Evolutionary conservation across 495 filamentous ascomycete genomes (phyloP), one percentile per base, ranked within the genome.

Genomic region (Lepraria neglecta): DNA sequence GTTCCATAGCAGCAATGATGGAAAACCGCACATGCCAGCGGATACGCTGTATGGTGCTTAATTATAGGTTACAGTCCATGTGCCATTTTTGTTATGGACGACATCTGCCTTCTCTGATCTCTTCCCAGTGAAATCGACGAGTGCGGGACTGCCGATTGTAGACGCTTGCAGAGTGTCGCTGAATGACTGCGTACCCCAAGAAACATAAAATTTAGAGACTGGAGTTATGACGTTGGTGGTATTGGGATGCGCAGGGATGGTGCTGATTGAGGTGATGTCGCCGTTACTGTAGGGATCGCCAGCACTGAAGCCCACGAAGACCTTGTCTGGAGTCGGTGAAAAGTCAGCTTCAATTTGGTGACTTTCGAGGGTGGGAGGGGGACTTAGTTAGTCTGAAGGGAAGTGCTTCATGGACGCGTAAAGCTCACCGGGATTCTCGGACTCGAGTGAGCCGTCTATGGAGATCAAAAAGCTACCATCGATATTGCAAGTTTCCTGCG

Each of bases 11-110:
- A 19, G 17, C 1, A 6, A 14, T 46, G 6, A 6, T 6, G 17
- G 15, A 46, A 19, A 19, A 46, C 17, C 1, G 6, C 15, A 9
- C 17, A 46, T n/a, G 1, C 17, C 17, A 7, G 19, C 15, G 6
- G 6, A 6, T 0, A 46, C 6, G 15, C 12, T 19, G 1, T n/a
- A 6, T n/a, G 15, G 44, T 3, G 17, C 4, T 14, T 46, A 46
- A 9, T 21, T 14, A n/a, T 54, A 54, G 4, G 51, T 35, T 35
- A 54, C 51, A 3, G 31, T 54, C 51, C 51, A 54, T 24, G 51
- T 54, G 5, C 51, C 51, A 19, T 54, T 54, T 14, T 54, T 54
- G n/a, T 54, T 54, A n/a, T 54, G 51, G 30, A 54, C 28, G 35
- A 54, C 31, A n/a, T 54, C 31, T 24, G 51, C 51, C 7, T 10